phyloP scores from a whole-genome alignment of 2,329 filamentous ascomycete species.

The Ophiostoma perfectum region DNA sequence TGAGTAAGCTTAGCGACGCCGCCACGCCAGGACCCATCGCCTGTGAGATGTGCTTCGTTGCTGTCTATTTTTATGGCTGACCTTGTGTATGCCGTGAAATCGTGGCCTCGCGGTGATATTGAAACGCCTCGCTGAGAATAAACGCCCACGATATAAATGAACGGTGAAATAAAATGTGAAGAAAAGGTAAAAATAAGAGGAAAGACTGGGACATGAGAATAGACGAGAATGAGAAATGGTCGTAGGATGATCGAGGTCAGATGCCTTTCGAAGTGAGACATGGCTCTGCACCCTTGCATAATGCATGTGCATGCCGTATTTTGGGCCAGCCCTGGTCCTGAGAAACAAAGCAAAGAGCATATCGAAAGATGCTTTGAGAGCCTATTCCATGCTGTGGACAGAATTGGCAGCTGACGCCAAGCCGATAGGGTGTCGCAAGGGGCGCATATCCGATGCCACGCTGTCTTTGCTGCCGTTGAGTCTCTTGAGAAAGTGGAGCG shows the following conservation, averaged over 20 bases:
- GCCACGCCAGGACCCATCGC: not conserved
- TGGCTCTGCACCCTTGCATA: not conserved
- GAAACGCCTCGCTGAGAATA: not conserved
- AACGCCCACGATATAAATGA: not conserved
- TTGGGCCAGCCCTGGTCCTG: not conserved
- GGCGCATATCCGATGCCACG: conserved; percentile 21
- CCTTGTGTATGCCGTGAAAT: not conserved
- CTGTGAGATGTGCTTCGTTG: not conserved
- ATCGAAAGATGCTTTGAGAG: not conserved
- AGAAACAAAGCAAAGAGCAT: not conserved
- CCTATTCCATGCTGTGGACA: not conserved
- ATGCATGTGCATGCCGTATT: not conserved
- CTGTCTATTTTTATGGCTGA: not conserved
- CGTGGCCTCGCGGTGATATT: not conserved
- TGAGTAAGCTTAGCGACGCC: not conserved
- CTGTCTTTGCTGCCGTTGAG: conserved; percentile 23
- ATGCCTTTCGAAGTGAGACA: not conserved
- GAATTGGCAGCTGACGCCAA: conserved; percentile 7
- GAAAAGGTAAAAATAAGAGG: not conserved
- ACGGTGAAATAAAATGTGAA: not conserved
- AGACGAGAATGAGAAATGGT: not conserved
- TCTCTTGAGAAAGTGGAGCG: conserved; percentile 13
- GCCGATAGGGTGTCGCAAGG: conserved; percentile 13
- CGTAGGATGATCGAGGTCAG: not conserved
- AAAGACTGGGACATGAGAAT: not conserved